Conservation (phyloP, 208 protist genomes). For the Phytomonas serpens region DNA sequence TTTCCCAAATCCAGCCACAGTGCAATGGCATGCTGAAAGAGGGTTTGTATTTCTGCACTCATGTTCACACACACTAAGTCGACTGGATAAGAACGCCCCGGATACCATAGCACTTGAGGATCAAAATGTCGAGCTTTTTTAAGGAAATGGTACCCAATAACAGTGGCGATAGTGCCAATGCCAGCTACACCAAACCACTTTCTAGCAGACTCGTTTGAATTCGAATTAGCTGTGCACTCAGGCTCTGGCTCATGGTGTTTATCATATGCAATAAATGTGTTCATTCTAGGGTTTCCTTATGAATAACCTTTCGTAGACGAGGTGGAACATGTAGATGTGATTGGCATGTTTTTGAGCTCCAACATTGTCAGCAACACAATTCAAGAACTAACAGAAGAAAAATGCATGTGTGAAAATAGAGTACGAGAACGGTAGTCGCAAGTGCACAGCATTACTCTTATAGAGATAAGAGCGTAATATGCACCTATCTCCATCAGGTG, state of each 20-base stretch:
- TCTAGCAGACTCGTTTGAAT: not conserved
- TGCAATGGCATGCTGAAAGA: slow-evolving; percentile 18
- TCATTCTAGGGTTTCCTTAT: not conserved
- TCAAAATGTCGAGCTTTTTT: slow-evolving; percentile 9
- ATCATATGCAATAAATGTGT: not conserved
- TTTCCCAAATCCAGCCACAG: slow-evolving; percentile 18
- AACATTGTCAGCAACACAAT: not conserved
- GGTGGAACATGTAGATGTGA: not conserved
- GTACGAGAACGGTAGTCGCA: not conserved
- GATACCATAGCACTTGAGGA: slow-evolving; percentile 41
- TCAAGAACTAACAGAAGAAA: not conserved
- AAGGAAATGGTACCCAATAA: slow-evolving; percentile 36
- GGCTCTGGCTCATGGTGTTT: not conserved
- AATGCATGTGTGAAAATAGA: not conserved
- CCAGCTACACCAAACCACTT: slow-evolving; percentile 25
- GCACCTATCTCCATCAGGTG: not conserved
- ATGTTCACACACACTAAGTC: slow-evolving; percentile 57
- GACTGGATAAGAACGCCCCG: not conserved
- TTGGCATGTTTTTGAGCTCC: not conserved
- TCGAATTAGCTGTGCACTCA: not conserved
- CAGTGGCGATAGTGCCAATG: slow-evolving; percentile 29
- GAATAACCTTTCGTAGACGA: not conserved
- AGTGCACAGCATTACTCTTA: not conserved
- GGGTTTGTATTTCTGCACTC: slow-evolving; percentile 13
- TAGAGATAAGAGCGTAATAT: not conserved